Base-by-base conservation (phyloP, 2,329 filamentous ascomycete species). In the Endoconidiophora polonica region DNA sequence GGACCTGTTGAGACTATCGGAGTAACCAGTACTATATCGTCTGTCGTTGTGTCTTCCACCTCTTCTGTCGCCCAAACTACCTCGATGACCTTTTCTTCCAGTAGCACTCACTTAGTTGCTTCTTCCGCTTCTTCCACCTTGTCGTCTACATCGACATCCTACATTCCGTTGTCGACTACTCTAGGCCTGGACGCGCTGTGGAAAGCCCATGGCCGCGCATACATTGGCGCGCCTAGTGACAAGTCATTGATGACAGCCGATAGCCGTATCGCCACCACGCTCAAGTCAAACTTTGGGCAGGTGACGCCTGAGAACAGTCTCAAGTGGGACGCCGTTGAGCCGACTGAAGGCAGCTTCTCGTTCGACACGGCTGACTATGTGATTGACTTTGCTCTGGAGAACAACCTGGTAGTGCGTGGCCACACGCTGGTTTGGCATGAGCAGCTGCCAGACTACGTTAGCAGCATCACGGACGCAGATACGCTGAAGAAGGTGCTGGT, bases 241-340 rank as follows among this genome's bases (percentile, higher is more conserved):
- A 66, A 73, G 58, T 65, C 64, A 54, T 68, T 65, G 9, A 68
- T 83, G 3, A 65, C 59, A 33, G 59, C 65, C 7, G 68, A 65
- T 49, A 66, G 69, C 55, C 74, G 71, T 52, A 68, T 68, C n/a
- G 67, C 68, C 52, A 39, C 22, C 45, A 69, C 80, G 58, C 74
- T 83, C 61, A 69, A 71, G 54, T 65, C 67, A 48, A 66, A 80
- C 61, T 83, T 82, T 54, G 77, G 78, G 18, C 72, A 77, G 60
- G 66, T 83, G 20, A 81, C 79, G 0, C 71, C 74, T 1, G 80
- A 83, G 66, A 83, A 84, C 68, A 75, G 69, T 59, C 79, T 81
- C 73, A 83, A 83, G 64, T 83, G 78, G 78, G 75, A 81, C 56
- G 64, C 71, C 33, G 68, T 68, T 16, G 66, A 81, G 61, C 58